Evolutionary conservation across 208 protist species (phyloP).

Genomic region (Sergeia podlipaevii): DNA sequence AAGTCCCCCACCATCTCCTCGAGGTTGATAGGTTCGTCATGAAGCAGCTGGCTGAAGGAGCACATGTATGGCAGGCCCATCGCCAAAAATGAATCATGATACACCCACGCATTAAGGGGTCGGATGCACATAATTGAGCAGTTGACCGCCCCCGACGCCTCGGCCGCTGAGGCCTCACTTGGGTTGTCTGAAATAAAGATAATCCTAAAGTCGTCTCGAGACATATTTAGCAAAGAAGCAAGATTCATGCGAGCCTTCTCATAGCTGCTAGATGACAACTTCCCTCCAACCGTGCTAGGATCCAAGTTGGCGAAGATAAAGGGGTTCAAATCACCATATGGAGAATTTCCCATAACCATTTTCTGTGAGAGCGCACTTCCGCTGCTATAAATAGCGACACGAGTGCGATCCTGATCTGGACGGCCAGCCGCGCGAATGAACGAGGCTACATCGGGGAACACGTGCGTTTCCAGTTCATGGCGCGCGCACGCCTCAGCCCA

Average conservation of each 20-base stretch:
- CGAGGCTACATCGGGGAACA: conserved; percentile 39
- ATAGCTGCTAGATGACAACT: conserved; percentile 64
- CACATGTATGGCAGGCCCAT: conserved; percentile 30
- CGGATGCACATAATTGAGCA: conserved; percentile 39
- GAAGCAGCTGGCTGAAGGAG: conserved; percentile 42
- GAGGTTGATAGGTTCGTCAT: conserved; percentile 21
- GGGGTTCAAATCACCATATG: conserved; percentile 59
- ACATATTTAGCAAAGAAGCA: conserved; percentile 9
- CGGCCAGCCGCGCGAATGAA: conserved; percentile 19
- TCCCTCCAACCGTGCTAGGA: conserved; percentile 54
- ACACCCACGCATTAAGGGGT: conserved; percentile 43
- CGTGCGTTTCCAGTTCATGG: conserved; percentile 18
- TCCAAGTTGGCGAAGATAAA: conserved; percentile 82
- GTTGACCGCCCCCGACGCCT: conserved; percentile 37
- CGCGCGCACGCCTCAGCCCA: conserved; percentile 33
- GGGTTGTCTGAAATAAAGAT: conserved; percentile 58
- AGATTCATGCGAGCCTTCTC: conserved; percentile 41
- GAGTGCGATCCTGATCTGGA: conserved; percentile 3
- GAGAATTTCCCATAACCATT: conserved; percentile 61
- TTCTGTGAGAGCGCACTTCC: conserved; percentile 66
- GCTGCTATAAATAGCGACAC: conserved; percentile 82
- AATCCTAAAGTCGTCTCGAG: conserved; percentile 23
- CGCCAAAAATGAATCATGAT: conserved; percentile 32
- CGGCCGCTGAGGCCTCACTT: conserved; percentile 47
- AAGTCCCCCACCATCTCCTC: conserved; percentile 8